Evolutionary conservation across 169 alveolate species (phyloP), one percentile per base, ranked within the genome.

Genomic region (Plasmodium coatneyi): DNA sequence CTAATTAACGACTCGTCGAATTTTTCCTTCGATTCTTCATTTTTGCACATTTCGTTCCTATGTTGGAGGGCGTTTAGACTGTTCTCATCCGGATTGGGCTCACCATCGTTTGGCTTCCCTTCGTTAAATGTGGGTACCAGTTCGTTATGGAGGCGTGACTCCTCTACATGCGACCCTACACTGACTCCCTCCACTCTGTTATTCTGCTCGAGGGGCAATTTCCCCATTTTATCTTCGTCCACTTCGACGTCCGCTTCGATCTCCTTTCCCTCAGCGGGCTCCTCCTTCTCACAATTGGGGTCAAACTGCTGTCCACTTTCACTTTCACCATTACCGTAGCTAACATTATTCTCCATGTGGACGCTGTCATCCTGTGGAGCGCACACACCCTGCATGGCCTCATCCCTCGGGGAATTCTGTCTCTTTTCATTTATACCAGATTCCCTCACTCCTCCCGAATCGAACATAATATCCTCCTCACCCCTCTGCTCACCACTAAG

Each of bases 1-100:
- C 25, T 81, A 41, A 52, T 72, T 32, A 49, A 3, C 16, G 60
- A 49, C 60, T 43, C 79, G 10, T 86, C 83, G 66, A 70, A 52
- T 16, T 43, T 54, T 9, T 76, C 93, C n/a, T 84, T 78, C 41
- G 71, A 71, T 16, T 84, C 83, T 30, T 74, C 93, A 30, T 74
- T 41, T 1, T 83, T 60, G 34, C 74, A 22, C 34, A 70, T 43
- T 32, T 83, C 39, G 19, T 71, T 72, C 14, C 25, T 74, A 86
- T 16, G 71, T 52, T 36, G 25, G 25, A 19, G 19, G 56, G 52
- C 71, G 9, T 25, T 32, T 32, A 22, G 0, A n/a, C 19, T 49
- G n/a, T 25, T 39, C 28, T n/a, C 39, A 19, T 28, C 32, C 39
- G 19, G 14, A 36, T 84, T 84, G 56, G 16, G 22, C 36, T 52